Conservation (phyloP, 257 asterid genomes). For the Gynochthodes officinalis region DNA sequence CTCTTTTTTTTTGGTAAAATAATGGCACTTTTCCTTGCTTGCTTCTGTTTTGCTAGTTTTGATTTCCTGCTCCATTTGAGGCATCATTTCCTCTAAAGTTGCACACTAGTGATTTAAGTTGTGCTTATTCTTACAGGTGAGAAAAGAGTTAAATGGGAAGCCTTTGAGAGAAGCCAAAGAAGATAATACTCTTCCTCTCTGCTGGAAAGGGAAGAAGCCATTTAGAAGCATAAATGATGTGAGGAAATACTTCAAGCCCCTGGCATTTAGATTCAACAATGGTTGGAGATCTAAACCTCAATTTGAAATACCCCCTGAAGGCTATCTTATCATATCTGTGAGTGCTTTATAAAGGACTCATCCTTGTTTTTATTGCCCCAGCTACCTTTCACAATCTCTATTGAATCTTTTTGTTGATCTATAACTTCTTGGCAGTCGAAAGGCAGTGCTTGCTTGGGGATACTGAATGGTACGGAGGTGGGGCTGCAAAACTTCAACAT, state of each 20-base stretch:
- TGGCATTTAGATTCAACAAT: conserved; percentile 58
- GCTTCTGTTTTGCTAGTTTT: neutral
- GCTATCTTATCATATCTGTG: conserved; percentile 87
- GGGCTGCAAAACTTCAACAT: conserved; percentile 73
- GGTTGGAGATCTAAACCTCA: conserved; percentile 72
- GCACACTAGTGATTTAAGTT: neutral
- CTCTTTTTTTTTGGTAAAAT: too few relatives aligned
- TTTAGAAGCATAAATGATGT: conserved; percentile 64
- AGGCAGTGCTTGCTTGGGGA: conserved; percentile 90
- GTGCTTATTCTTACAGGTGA: conserved; percentile 34
- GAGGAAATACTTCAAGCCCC: conserved; percentile 74
- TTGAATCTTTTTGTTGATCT: neutral
- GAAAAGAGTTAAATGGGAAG: conserved; percentile 62
- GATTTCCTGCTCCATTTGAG: neutral
- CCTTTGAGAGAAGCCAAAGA: conserved; percentile 64
- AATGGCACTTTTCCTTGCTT: too few relatives aligned
- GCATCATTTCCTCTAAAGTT: neutral
- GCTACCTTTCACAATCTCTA: conserved; percentile 1
- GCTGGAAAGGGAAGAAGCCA: conserved; percentile 90
- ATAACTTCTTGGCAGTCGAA: conserved; percentile 45
- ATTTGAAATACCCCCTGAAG: conserved; percentile 79
- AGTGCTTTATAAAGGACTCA: conserved; percentile 21
- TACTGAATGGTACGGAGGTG: conserved; percentile 85
- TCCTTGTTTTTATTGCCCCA: neutral
- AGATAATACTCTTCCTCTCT: conserved; percentile 74